Evolutionary conservation across 2,329 filamentous ascomycete species (phyloP), one percentile per base, ranked within the genome.

Genomic region (Arthrobotrys pseudoclavata): DNA sequence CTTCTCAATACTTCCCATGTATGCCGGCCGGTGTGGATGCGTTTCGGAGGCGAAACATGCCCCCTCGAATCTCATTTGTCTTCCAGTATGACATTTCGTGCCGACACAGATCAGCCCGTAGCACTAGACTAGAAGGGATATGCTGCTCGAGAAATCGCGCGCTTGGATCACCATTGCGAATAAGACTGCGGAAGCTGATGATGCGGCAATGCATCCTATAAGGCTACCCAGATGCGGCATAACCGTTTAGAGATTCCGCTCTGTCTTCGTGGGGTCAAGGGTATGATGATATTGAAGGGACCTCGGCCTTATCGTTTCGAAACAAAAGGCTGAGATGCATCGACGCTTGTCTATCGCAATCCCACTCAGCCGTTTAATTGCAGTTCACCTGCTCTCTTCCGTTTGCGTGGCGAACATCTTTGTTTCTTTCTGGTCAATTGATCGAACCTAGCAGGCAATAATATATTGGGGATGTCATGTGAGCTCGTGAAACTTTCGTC

Each of bases 1-100:
- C 55, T 53, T 45, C 55, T 64, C 40, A 48, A 50, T 69, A 76
- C 72, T 52, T 70, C 50, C 72, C 64, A 69, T 76, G 72, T 69
- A 61, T 64, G 48, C 40, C 18, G 40, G 50, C 45, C 66, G 64
- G 72, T 69, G 72, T 70, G 66, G 63, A 69, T 69, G 64, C 66
- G 72, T 76, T 76, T 76, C 72, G 72, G 64, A 61, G 69, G 64
- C 72, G 72, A 76, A 76, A 76, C 72, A 76, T 66, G 64, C 29
- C 72, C 72, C 64, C 72, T 69, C 66, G 50, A 69, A 76, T 76
- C 72, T 76, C 66, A 76, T 76, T 76, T 76, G 66, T 69, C 71
- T 76, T 69, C 60, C 57, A 70, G 72, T 76, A 60, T 60, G 72
- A 76, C 72, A 69, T 76, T 69, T 76, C 66, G 50, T 76, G 72